A percentile compares a stretch with the other conserved stretches of the same genome.
Conservation (phyloP, 176 grass and related monocot species). For the Aegilops sharonensis region DNA sequence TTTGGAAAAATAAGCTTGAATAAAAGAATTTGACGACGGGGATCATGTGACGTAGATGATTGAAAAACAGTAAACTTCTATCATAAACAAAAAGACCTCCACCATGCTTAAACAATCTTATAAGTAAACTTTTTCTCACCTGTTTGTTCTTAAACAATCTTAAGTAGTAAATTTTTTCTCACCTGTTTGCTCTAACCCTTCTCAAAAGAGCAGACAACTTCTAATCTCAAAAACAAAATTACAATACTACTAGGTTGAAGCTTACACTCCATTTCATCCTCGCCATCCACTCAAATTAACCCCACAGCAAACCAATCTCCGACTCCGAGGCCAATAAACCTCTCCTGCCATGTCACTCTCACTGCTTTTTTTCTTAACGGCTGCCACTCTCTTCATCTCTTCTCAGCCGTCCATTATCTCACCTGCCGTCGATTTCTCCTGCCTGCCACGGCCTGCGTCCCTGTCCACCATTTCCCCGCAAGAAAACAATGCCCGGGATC, state of each 20-base stretch:
- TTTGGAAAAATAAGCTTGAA: too few relatives aligned
- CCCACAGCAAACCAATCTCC: background rate
- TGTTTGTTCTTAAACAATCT: too few relatives aligned
- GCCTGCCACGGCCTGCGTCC: slow-evolving; percentile 32
- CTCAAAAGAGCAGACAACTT: background rate
- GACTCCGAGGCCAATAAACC: background rate
- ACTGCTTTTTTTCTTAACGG: background rate
- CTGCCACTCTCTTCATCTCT: slow-evolving; percentile 9
- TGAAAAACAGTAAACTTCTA: background rate
- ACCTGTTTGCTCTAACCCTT: background rate
- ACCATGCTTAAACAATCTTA: background rate
- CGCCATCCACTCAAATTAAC: background rate
- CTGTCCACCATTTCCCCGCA: slow-evolving; percentile 28
- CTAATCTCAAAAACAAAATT: background rate
- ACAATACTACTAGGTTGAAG: background rate
- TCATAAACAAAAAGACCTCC: too few relatives aligned
- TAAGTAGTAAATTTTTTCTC: background rate
- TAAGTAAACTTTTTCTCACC: too few relatives aligned
- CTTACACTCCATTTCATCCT: background rate
- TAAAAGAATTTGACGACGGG: too few relatives aligned
- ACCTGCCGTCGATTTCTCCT: slow-evolving; percentile 38
- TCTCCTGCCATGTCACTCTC: slow-evolving; percentile 19
- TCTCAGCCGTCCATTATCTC: slow-evolving; percentile 1
- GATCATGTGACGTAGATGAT: background rate
- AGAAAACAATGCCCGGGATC: slow-evolving; percentile 21